Evolutionary conservation across 2,329 filamentous ascomycete species (phyloP).

Genomic region (Ophiostoma tasmaniense): DNA sequence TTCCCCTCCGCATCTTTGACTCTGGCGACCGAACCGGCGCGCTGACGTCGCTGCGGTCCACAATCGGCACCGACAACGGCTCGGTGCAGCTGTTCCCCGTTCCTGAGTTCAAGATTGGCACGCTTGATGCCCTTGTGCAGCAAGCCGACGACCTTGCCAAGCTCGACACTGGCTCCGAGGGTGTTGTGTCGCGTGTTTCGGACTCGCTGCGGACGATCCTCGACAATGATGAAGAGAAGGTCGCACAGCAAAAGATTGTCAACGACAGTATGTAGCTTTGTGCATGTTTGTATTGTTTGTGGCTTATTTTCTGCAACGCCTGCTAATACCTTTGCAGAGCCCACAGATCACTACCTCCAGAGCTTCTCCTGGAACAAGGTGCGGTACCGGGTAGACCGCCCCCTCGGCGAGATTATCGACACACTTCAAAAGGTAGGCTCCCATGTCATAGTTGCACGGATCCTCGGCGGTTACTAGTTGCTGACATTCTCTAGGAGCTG

Average conservation of each 20-base stretch:
- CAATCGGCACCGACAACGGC: slow-evolving; percentile 66
- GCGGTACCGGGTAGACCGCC: slow-evolving; percentile 89
- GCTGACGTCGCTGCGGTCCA: slow-evolving; percentile 63
- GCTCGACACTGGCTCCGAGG: slow-evolving; percentile 70
- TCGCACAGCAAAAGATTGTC: slow-evolving; percentile 80
- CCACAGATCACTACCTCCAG: slow-evolving; percentile 87
- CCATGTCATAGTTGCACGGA: not conserved
- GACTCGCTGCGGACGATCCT: slow-evolving; percentile 78
- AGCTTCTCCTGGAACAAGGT: slow-evolving; percentile 95
- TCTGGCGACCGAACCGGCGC: slow-evolving; percentile 75
- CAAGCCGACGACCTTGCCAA: slow-evolving; percentile 93
- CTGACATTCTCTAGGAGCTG: slow-evolving; percentile 56
- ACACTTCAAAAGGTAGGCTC: slow-evolving; percentile 70
- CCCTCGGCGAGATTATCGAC: slow-evolving; percentile 78
- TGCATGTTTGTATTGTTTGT: not conserved
- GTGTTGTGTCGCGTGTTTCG: slow-evolving; percentile 77
- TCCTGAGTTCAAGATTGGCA: slow-evolving; percentile 96
- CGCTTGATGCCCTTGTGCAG: slow-evolving; percentile 86
- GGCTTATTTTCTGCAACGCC: not conserved
- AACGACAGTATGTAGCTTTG: slow-evolving; percentile 62
- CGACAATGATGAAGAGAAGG: slow-evolving; percentile 74
- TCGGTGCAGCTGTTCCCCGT: slow-evolving; percentile 69
- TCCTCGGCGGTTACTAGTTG: not conserved
- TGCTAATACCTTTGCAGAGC: slow-evolving; percentile 49
- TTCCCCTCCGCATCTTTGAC: slow-evolving; percentile 79